Evolutionary conservation across 768 basidiomycete species (phyloP).

Genomic region (Tricholoma sp.): DNA sequence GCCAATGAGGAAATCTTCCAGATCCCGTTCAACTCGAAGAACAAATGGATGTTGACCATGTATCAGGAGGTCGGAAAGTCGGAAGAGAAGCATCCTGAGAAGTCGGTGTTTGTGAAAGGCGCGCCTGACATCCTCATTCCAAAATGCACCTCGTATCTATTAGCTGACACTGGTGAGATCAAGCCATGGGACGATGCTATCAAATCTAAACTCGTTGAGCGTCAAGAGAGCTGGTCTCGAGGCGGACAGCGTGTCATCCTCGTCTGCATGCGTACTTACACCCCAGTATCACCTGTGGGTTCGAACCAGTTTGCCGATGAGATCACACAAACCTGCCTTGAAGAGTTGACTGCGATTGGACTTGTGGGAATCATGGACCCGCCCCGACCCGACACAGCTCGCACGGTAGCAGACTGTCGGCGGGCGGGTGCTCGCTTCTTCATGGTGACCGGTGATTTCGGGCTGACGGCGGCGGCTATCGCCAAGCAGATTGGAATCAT

Average conservation of each 20-base stretch:
- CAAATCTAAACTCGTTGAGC: conserved; percentile 12
- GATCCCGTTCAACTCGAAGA: conserved; percentile 44
- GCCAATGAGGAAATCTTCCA: conserved; percentile 25
- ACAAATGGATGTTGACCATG: conserved; percentile 56
- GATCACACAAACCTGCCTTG: conserved; percentile 31
- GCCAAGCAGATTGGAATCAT: conserved; percentile 40
- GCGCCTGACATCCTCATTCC: conserved; percentile 52
- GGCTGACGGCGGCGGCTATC: conserved; percentile 48
- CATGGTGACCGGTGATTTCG: conserved; percentile 57
- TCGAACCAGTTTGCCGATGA: conserved; percentile 24
- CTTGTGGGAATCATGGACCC: conserved; percentile 54
- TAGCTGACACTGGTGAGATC: conserved; percentile 14
- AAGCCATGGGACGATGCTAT: conserved; percentile 22
- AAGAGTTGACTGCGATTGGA: conserved; percentile 42
- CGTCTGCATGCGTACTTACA: conserved; percentile 28
- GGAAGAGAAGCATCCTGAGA: conserved; percentile 9
- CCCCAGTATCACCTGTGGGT: conserved; percentile 15
- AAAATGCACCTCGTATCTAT: conserved; percentile 25
- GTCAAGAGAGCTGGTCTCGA: conserved; percentile 39
- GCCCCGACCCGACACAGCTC: conserved; percentile 44
- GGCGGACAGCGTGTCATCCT: conserved; percentile 52
- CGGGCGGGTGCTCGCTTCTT: conserved; percentile 48
- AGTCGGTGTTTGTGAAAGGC: conserved; percentile 48
- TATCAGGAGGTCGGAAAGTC: conserved; percentile 10
- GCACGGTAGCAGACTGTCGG: conserved; percentile 40